These are phyloP conservation scores for Trichomonascaceae sp. DNA, from an alignment of 1,139 yeast genomes.

Conservation along the genomic window DNA sequence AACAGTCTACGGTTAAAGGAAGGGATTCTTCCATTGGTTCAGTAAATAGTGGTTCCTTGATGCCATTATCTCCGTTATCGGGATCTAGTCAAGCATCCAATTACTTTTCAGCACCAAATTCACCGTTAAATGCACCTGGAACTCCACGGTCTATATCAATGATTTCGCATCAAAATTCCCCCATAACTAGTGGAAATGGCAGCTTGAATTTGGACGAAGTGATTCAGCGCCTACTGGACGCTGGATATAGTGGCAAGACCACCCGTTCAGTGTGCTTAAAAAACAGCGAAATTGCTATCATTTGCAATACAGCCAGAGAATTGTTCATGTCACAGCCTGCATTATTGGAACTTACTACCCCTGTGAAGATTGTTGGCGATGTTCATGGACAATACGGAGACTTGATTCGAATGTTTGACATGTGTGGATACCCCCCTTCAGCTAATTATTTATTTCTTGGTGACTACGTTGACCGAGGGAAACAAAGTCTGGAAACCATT, in stretches of 20 bases:
- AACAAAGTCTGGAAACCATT: conserved; percentile 88
- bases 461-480: conserved; percentile 95
- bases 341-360: conserved; percentile 80
- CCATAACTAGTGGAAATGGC: conserved; percentile 1
- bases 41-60: neutral
- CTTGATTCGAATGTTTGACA: conserved; percentile 80
- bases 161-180: conserved; percentile 11
- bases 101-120: conserved; percentile 8
- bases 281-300: conserved; percentile 75
- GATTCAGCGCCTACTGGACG: conserved; percentile 84
- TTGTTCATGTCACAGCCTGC: conserved; percentile 86
- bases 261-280: conserved; percentile 85
- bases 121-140: conserved; percentile 8
- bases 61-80: neutral
- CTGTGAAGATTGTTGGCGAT: conserved; percentile 96
- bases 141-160: conserved; percentile 17
- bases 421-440: conserved; percentile 97
- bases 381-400: conserved; percentile 97
- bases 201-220: conserved; percentile 59
- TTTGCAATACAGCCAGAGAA: conserved; percentile 84
- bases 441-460: conserved; percentile 89
- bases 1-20: neutral
- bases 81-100: neutral
- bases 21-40: conserved; percentile 1
- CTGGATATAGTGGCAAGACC: conserved; percentile 91